Percentiles rank a stretch among this genome's conserved stretches.
These are phyloP conservation scores for Rosa chinensis DNA, from an alignment of 306 rosid genomes.

Conservation along the genomic window DNA sequence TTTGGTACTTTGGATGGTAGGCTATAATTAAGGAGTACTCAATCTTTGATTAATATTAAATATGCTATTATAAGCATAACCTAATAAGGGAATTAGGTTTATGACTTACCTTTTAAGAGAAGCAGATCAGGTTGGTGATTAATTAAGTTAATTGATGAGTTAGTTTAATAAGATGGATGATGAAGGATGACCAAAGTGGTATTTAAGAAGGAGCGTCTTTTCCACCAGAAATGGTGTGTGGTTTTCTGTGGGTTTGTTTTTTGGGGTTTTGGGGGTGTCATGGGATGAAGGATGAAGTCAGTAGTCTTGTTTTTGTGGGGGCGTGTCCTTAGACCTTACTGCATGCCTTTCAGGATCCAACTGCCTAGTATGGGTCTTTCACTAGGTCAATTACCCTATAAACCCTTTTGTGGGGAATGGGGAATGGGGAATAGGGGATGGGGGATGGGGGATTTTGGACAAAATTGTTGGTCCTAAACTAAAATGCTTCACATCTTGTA, in stretches of 20 bases:
- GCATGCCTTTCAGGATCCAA: conserved; percentile 10
- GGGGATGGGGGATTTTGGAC: neutral
- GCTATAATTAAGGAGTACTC: conserved; percentile 17
- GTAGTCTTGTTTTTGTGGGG: conserved; percentile 23
- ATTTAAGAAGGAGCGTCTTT: conserved; percentile 25
- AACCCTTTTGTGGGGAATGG: neutral
- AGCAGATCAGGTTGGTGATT: conserved; percentile 22
- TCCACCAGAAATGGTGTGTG: conserved; percentile 21
- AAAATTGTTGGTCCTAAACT: neutral
- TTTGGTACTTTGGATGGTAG: conserved; percentile 7
- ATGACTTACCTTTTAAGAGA: conserved; percentile 61
- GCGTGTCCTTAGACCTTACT: conserved; percentile 15
- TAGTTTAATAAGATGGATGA: conserved; percentile 11
- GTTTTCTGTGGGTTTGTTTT: conserved; percentile 39
- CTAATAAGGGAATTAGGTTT: conserved; percentile 7
- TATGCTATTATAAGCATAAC: neutral
- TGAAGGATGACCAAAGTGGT: conserved; percentile 28
- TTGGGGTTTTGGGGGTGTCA: conserved; percentile 23
- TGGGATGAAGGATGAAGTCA: conserved; percentile 25
- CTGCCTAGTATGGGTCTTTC: conserved; percentile 26
- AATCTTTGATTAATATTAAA: conserved; percentile 13
- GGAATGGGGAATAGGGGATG: neutral
- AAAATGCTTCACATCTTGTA: neutral
- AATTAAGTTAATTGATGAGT: neutral
- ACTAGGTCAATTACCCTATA: conserved; percentile 14